Conservation (phyloP, 2,329 filamentous ascomycete genomes). For the Ascosphaera acerosa region DNA sequence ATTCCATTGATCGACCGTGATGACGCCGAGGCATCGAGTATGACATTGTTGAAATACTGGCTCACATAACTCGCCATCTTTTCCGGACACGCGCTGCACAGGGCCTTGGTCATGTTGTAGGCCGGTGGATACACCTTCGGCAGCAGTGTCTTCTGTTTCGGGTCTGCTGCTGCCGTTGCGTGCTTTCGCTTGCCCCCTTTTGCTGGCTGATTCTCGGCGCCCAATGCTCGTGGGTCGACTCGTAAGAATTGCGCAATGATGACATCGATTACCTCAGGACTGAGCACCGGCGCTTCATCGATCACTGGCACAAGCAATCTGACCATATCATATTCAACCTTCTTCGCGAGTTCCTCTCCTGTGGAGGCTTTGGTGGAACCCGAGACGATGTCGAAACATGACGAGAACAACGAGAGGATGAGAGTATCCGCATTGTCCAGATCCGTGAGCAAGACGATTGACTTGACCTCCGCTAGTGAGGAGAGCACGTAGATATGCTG, state of each 20-base stretch:
- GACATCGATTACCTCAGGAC: constrained; percentile 62
- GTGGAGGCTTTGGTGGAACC: constrained; percentile 45
- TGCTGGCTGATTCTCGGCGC: constrained; percentile 5
- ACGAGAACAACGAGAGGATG: constrained; percentile 57
- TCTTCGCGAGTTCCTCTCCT: constrained; percentile 68
- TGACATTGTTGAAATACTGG: constrained; percentile 92
- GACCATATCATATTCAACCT: constrained; percentile 81
- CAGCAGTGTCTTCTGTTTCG: constrained; percentile 59
- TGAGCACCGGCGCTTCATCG: constrained; percentile 57
- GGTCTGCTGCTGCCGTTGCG: constrained; percentile 30
- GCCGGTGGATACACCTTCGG: constrained; percentile 72
- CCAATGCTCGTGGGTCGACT: constrained; percentile 40
- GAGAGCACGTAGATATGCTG: constrained; percentile 81
- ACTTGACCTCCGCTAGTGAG: constrained; percentile 80
- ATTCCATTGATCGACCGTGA: constrained; percentile 28
- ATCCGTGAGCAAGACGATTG: constrained; percentile 74
- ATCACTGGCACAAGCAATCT: constrained; percentile 63
- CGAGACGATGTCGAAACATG: constrained; percentile 79
- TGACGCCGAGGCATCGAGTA: constrained; percentile 56
- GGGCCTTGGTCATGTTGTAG: constrained; percentile 87
- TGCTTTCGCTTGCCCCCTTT: constrained; percentile 31
- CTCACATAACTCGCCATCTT: constrained; percentile 90
- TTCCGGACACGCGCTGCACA: constrained; percentile 71
- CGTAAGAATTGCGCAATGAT: constrained; percentile 91
- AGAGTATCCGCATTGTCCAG: constrained; percentile 59